Conservation (phyloP, 257 asterid species). For the Solanum commersonii region DNA sequence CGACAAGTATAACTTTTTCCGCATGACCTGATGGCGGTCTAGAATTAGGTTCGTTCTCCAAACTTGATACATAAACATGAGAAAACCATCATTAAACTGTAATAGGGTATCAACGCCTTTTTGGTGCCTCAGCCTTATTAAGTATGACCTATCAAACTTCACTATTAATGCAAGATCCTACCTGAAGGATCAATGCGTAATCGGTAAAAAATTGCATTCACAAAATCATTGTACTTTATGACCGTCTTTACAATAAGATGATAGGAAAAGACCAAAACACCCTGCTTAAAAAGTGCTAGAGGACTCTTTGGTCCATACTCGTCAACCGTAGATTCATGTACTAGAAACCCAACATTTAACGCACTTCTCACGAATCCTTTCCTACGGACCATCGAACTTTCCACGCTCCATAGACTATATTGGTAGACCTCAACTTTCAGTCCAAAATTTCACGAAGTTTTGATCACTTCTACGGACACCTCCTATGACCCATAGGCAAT, state of each 20-base stretch:
- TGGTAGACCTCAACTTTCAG: no score
- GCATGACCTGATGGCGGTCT: background rate
- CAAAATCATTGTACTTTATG: background rate
- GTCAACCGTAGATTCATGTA: no score
- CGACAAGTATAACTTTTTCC: constrained; percentile 3
- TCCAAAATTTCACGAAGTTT: accelerated
- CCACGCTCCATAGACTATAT: accelerated
- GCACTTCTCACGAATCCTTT: no score
- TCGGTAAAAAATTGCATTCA: background rate
- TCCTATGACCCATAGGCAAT: no score
- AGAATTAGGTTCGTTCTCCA: background rate
- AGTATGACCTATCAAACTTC: background rate
- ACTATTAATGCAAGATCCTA: background rate
- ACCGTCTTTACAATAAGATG: background rate
- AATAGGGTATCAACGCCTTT: background rate
- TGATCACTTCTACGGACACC: no score
- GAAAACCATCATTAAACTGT: background rate
- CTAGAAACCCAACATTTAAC: no score
- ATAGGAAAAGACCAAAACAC: no score
- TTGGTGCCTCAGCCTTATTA: background rate
- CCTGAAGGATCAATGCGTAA: background rate
- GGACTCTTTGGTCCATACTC: no score
- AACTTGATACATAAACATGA: background rate
- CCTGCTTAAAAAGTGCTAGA: no score
- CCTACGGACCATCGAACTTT: no score